These are phyloP conservation scores for Ganoderma resinaceum DNA, from an alignment of 1,284 basidiomycete species.

Conservation along the genomic window DNA sequence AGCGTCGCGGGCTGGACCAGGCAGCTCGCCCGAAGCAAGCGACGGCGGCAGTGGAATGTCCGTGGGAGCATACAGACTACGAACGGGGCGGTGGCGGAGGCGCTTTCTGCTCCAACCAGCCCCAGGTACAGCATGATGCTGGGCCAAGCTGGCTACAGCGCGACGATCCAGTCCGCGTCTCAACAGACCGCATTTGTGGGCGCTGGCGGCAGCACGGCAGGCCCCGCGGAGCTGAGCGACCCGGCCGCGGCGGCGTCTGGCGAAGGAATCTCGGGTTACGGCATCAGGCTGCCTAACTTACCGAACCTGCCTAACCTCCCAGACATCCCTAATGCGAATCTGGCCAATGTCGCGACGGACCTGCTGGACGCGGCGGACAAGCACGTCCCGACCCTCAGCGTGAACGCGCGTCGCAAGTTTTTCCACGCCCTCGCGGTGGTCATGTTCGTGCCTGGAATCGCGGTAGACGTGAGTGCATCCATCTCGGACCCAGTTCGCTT, in stretches of 20 bases:
- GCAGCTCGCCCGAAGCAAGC: constrained; percentile 79
- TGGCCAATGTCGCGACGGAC: constrained; percentile 78
- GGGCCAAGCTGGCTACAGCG: constrained; percentile 17
- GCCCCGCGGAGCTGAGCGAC: constrained; percentile 34
- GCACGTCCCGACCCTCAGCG: constrained; percentile 85
- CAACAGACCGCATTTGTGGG: not conserved
- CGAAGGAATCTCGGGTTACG: constrained; percentile 40
- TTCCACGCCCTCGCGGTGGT: constrained; percentile 96
- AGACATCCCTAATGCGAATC: constrained; percentile 48
- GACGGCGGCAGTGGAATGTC: constrained; percentile 60
- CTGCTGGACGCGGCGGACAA: constrained; percentile 88
- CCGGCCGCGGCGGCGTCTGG: constrained; percentile 33
- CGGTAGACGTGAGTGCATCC: constrained; percentile 79
- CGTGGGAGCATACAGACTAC: constrained; percentile 23
- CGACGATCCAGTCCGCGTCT: constrained; percentile 10
- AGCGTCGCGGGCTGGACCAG: constrained; percentile 95
- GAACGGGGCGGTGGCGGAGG: constrained; percentile 29
- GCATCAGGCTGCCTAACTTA: constrained; percentile 55
- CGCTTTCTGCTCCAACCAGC: constrained; percentile 17
- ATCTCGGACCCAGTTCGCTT: not conserved
- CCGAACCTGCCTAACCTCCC: constrained; percentile 53
- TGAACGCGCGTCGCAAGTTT: constrained; percentile 97
- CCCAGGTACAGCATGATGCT: constrained; percentile 27
- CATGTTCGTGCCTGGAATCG: constrained; percentile 96
- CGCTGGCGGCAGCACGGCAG: constrained; percentile 10